phyloP scores from a whole-genome alignment of 306 rosid genomes.

The Coriaria nepalensis region DNA sequence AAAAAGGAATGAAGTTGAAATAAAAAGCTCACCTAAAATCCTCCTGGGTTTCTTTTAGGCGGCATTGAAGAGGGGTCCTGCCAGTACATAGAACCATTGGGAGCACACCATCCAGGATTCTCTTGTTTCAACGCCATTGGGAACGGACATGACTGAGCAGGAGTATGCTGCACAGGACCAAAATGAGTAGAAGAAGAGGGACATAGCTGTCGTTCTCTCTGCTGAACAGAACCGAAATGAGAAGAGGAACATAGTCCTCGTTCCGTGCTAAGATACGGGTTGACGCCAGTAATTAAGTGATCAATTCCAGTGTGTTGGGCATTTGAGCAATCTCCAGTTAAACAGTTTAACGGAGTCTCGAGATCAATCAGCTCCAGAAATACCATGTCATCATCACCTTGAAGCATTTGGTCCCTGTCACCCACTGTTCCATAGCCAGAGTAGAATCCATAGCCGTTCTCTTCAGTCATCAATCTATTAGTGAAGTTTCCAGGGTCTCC shows the following conservation, averaged over 20 bases:
- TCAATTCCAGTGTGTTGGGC: neutral
- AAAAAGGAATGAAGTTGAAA: too few relatives aligned
- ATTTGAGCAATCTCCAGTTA: slow-evolving; percentile 2
- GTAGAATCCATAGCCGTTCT: neutral
- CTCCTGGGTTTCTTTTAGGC: too few relatives aligned
- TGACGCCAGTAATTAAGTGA: neutral
- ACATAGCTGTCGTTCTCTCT: neutral
- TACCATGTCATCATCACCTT: neutral
- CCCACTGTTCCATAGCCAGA: slow-evolving; percentile 2
- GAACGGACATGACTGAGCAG: neutral
- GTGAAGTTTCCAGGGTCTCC: slow-evolving; percentile 16
- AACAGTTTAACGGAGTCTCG: slow-evolving; percentile 14
- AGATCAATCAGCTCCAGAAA: slow-evolving; percentile 57
- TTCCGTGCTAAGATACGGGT: too few relatives aligned
- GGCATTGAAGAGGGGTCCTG: too few relatives aligned
- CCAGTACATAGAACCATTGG: too few relatives aligned
- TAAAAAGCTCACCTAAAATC: too few relatives aligned
- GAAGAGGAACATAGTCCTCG: too few relatives aligned
- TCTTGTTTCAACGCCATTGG: too few relatives aligned
- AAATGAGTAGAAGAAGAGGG: neutral
- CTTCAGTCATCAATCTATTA: slow-evolving; percentile 3
- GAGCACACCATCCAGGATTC: too few relatives aligned
- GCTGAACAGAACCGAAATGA: too few relatives aligned
- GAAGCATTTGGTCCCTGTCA: slow-evolving; percentile 11
- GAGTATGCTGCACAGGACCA: slow-evolving; percentile 3